Evolutionary conservation across 352 stramenopile species (phyloP).

Genomic region (Pythium vanterpoolii): DNA sequence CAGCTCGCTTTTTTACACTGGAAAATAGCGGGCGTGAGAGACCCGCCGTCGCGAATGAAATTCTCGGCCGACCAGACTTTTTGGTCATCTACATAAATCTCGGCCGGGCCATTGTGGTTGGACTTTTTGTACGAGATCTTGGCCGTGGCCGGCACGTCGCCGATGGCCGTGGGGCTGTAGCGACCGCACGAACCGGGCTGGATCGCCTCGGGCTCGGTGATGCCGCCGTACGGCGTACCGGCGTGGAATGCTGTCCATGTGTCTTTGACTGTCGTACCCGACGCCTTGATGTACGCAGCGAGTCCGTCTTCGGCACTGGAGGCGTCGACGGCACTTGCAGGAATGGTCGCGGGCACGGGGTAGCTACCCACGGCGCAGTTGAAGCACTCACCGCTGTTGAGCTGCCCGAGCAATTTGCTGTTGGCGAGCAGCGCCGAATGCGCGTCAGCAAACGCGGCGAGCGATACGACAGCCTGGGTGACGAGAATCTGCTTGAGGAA

Average conservation of each 20-base stretch:
- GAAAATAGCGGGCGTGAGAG: constrained; percentile 17
- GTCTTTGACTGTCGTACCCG: constrained; percentile 17
- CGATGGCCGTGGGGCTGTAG: constrained; percentile 18
- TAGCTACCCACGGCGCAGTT: constrained; percentile 26
- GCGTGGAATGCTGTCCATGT: constrained; percentile 19
- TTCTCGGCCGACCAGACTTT: constrained; percentile 22
- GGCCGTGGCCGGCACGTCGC: constrained; percentile 11
- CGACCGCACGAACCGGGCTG: constrained; percentile 19
- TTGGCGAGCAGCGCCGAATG: constrained; percentile 22
- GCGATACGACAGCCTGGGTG: not conserved
- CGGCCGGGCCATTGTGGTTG: constrained; percentile 26
- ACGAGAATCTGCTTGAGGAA: constrained; percentile 13
- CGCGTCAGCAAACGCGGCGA: constrained; percentile 8
- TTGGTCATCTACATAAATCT: constrained; percentile 22
- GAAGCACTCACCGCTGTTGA: constrained; percentile 27
- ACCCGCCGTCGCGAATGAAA: constrained; percentile 21
- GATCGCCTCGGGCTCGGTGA: constrained; percentile 16
- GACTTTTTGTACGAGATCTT: constrained; percentile 29
- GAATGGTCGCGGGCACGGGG: constrained; percentile 19
- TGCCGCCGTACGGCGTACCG: constrained; percentile 17
- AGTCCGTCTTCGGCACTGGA: constrained; percentile 16
- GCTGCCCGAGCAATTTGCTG: constrained; percentile 23
- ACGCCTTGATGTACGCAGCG: constrained; percentile 21
- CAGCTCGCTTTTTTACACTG: constrained; percentile 22
- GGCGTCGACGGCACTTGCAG: constrained; percentile 17